phyloP scores from a whole-genome alignment of 2,329 filamentous ascomycete genomes.

The Aspergillus awamori region DNA sequence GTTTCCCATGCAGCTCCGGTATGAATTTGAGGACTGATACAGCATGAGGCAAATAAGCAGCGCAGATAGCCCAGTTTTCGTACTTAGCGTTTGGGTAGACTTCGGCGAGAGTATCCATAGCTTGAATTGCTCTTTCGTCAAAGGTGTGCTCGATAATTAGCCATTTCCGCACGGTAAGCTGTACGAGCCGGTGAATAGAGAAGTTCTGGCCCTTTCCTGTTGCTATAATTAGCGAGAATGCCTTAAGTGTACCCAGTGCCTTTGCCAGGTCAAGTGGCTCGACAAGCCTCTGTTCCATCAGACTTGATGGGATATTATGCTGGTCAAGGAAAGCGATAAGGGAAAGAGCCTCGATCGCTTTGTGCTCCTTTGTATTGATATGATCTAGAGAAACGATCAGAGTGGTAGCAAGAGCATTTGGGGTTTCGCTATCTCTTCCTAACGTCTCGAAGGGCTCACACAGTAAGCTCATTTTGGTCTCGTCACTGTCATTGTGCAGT shows the following conservation, averaged over 20 bases:
- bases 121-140: slow-evolving; percentile 13
- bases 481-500: slow-evolving; percentile 18
- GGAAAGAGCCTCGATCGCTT: slow-evolving; percentile 12
- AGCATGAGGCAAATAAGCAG: slow-evolving; percentile 15
- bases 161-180: too few species aligned
- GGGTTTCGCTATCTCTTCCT: slow-evolving; percentile 13
- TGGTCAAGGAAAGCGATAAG: slow-evolving; percentile 17
- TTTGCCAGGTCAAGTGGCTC: slow-evolving; percentile 11
- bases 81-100: slow-evolving; percentile 13
- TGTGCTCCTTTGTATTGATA: slow-evolving; percentile 13
- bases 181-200: too few species aligned
- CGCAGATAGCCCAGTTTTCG: slow-evolving; percentile 17
- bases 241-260: slow-evolving; percentile 16
- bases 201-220: too few species aligned
- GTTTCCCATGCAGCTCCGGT: slow-evolving; percentile 7
- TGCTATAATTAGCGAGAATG: too few species aligned
- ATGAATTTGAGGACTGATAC: slow-evolving; percentile 4
- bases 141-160: not conserved
- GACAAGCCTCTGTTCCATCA: slow-evolving; percentile 13
- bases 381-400: slow-evolving; percentile 18
- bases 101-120: slow-evolving; percentile 15
- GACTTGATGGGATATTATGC: slow-evolving; percentile 11
- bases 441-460: slow-evolving; percentile 19
- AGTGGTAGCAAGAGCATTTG: slow-evolving; percentile 18
- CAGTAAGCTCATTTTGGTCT: slow-evolving; percentile 18